Conservation (phyloP, 108 stramenopile species). For the Craspedostauros australis region DNA sequence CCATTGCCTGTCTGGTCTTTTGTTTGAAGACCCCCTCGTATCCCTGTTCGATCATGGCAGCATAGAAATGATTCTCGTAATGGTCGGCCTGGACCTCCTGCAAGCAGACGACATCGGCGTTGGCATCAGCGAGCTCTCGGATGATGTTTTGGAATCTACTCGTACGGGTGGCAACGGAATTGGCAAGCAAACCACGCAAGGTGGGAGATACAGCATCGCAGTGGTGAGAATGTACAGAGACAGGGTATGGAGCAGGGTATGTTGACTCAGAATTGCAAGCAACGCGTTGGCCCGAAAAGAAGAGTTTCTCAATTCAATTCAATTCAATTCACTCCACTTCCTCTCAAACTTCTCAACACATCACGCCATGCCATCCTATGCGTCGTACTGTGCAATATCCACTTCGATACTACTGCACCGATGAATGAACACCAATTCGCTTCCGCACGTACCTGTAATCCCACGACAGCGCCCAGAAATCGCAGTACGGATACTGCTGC, state of each 20-base stretch:
- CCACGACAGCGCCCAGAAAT: conserved; percentile 94
- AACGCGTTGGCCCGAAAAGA: too few species aligned
- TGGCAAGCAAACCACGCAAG: not conserved
- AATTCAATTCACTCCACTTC: too few species aligned
- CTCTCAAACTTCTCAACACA: not conserved
- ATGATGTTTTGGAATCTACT: conserved; percentile 84
- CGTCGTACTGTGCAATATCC: too few species aligned
- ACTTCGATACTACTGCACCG: too few species aligned
- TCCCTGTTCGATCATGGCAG: conserved; percentile 83
- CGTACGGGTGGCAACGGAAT: not conserved
- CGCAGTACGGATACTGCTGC: conserved; percentile 97
- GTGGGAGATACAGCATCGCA: not conserved
- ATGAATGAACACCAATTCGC: not conserved
- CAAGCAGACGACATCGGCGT: conserved; percentile 94
- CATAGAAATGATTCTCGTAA: conserved; percentile 87
- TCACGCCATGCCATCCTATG: too few species aligned
- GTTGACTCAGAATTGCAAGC: too few species aligned
- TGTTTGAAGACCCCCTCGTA: conserved; percentile 97
- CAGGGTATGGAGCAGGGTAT: too few species aligned
- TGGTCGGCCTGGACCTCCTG: conserved; percentile 99
- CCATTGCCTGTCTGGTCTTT: conserved; percentile 95
- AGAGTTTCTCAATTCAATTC: too few species aligned
- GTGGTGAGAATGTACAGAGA: too few species aligned
- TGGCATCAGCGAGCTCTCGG: conserved; percentile 91
- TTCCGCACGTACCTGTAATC: conserved; percentile 79